Evolutionary conservation across 2,329 filamentous ascomycete species (phyloP), one percentile per base, ranked within the genome.

Genomic region (Fusarium sp.): DNA sequence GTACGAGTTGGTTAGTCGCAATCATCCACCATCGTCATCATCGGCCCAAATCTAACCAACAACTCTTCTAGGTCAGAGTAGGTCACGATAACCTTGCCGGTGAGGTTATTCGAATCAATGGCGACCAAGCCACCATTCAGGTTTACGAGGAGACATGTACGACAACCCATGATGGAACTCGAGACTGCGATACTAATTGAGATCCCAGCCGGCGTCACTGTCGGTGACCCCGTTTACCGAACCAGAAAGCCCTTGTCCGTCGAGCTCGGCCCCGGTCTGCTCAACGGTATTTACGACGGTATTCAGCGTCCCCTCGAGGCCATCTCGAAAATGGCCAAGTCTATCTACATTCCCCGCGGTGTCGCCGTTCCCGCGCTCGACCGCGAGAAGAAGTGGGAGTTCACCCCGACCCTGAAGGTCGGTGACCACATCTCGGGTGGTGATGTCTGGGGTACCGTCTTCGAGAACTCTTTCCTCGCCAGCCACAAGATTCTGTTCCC

Each of bases 211-310:
- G 97, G 97, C 86, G 93, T 99, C 77, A 97, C 91, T 78, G 95
- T 99, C 76, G 97, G 97, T 82, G 97, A 99, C 82, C 97, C 97
- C 60, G 97, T 99, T 77, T 80, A 87, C 71, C 91, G 96, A 80
- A 98, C 96, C 67, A 94, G 95, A 84, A 98, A 98, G 89, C 97
- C 97, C 74, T 88, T 99, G 65, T 98, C 97, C 68, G 97, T 99
- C 85, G 97, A 99, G 85, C 93, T 99, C 57, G 97, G 97, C 60
- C 97, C 97, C 74, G 97, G 97, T 82, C 88, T 99, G 84, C 95
- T 99, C 90, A 96, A 98, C 87, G 98, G 97, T 77, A 99, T 99
- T 84, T 99, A 98, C 89, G 97, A 99, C 84, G 97, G 97, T 87
- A 99, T 99, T 80, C 97, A 99, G 85, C 93, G 97, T 82, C 97